Evolutionary conservation across 2,329 filamentous ascomycete genomes (phyloP).

Genomic region (Monosporascus ibericus): DNA sequence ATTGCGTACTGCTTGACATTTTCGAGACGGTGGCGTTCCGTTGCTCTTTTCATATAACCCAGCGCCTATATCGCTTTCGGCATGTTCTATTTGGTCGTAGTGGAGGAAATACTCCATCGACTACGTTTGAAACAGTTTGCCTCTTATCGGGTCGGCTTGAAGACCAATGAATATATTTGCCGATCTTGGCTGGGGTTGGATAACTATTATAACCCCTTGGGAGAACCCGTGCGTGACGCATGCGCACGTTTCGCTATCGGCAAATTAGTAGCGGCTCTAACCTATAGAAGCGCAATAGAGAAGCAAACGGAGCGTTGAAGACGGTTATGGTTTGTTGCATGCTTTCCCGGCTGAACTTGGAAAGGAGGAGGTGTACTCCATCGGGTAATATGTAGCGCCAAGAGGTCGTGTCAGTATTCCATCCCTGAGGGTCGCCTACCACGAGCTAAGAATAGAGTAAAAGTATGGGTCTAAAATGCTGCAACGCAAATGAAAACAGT

Average conservation of each 20-base stretch:
- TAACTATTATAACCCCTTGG: conserved; percentile 8
- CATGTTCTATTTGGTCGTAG: not conserved
- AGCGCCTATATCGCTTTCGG: not conserved
- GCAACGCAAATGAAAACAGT: conserved; percentile 14
- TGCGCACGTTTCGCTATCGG: not conserved
- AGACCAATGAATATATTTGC: conserved; percentile 8
- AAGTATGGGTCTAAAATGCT: conserved; percentile 6
- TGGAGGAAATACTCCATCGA: not conserved
- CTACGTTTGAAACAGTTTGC: not conserved
- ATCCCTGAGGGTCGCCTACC: conserved; percentile 6
- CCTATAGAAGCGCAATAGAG: conserved; percentile 5
- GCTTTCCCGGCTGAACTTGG: conserved; percentile 13
- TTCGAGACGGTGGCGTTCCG: not conserved
- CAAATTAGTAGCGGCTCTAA: conserved; percentile 5
- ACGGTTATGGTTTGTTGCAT: conserved; percentile 11
- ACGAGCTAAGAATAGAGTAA: conserved; percentile 4
- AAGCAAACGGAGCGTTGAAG: conserved; percentile 10
- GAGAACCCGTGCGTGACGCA: conserved; percentile 7
- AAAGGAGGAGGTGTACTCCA: conserved; percentile 13
- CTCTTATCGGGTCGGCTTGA: not conserved
- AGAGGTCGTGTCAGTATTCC: conserved; percentile 8
- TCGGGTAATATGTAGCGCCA: conserved; percentile 15
- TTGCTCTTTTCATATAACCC: not conserved
- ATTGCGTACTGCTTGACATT: not conserved
- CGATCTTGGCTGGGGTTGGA: conserved; percentile 15